Base-by-base conservation (phyloP, 108 stramenopile genomes). In the Nannochloropsis oceanica region DNA sequence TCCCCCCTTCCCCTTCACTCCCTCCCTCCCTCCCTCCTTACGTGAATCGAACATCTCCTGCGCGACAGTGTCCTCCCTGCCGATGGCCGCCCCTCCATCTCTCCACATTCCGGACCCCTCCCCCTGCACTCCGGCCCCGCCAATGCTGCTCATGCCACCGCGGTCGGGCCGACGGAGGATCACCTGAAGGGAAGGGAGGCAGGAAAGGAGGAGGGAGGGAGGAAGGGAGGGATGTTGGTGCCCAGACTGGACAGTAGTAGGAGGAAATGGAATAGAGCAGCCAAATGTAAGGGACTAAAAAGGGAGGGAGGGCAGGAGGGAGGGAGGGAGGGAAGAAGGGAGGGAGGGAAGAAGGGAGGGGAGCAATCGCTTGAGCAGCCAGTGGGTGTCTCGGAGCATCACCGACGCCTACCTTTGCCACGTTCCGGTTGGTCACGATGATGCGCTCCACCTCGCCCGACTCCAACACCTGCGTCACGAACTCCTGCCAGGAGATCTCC, bases 401-500 rank as follows among this genome's bases (percentile, higher is more conserved):
- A 92, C 87, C 85, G n/a, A 96, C 86, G 88, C 93, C 82, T 20
- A 97, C 95, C 79, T 93, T 83, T 0, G 95, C 97, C 79, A 90
- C 85, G 81, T 92, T 95, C 80, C 94, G 92, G 90, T 98, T 98
- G 42, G 94, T 92, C 42, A 98, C 95, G 3, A 94, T 92, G 83
- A 98, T 94, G 44, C 93, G 90, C n/a, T 96, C 94, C 34, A 96
- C 95, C 84, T 95, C 92, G 2, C 95, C 95, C 13, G 93, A 85
- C 44, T 94, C 93, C 46, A 96, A 89, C 87, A 96, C 91, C 44
- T 87, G 87, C 81, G 89, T 92, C 81, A 93, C 92, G 86, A 97
- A 96, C 81, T 96, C 95, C 50, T 92, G 89, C 94, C 95, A 97
- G 13, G 94, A 95, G 20, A 91, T 91, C 83, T 92, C 91, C 27